Evolutionary conservation across 306 rosid species (phyloP), one percentile per base, ranked within the genome.

Genomic region (Vigna mungo): DNA sequence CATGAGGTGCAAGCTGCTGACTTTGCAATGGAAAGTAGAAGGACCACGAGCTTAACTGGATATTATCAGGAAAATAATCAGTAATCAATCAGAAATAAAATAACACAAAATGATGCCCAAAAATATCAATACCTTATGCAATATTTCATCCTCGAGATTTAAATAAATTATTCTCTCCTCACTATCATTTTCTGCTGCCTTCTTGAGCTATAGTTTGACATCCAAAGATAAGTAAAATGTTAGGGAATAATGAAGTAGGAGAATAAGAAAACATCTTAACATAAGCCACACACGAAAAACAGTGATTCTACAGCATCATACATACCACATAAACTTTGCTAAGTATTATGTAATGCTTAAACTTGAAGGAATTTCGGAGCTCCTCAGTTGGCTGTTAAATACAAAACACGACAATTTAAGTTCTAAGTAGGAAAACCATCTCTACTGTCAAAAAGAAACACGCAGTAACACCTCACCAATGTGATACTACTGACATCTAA

Each of bases 121-220:
- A 64, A 34, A 71, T 48, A 78, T 48, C 69, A 80, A 60, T 87
- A 92, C 97, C 99, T 88, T 81, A 65, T 87, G 96, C 71, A 92
- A 88, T 68, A 95, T 74, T 75, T 95, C 96, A 78, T 95, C 97
- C 87, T 95, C 97, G 2, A 89, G 88, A 84, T 95, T 95, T 59
- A 84, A 25, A 78, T 92, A 95, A 59, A 89, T 80, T 60, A 82
- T 78, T 7, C 74, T 78, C 81, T 85, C 90, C 0, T 86, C 92
- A 17, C 20, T 64, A n/a, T 71, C 85, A 54, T 30, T 90, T 68
- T 41, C 82, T 66, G 77, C 83, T 44, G 78, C 82, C 65, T 53
- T 84, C 80, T 84, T 90, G 78, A 47, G 85, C 97, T 92, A 82
- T 69, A 80, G 9, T 80, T 88, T 68, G 20, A 70, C 63, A 79